Percentiles rank a stretch among this genome's conserved stretches.
Evolutionary conservation across 768 basidiomycete species (phyloP).

Genomic region (Suillus sp.): DNA sequence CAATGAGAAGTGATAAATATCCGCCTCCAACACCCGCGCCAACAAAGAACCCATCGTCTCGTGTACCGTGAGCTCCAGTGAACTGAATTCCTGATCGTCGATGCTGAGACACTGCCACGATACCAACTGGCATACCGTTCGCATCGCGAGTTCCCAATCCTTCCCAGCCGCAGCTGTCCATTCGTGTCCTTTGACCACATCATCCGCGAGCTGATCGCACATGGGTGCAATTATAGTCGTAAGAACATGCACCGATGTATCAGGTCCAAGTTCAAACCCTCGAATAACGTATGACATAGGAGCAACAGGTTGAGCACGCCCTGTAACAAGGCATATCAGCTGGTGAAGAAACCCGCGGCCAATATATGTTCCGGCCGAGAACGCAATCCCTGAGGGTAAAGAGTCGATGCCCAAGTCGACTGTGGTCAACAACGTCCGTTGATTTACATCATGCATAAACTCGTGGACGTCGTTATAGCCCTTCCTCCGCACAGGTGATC

Average conservation of each 20-base stretch:
- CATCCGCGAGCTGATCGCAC: conserved; percentile 45
- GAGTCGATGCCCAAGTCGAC: conserved; percentile 53
- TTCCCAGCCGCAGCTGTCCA: conserved; percentile 25
- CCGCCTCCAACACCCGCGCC: conserved; percentile 39
- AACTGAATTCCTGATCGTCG: conserved; percentile 34
- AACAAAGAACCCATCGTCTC: conserved; percentile 42
- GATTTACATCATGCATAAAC: conserved; percentile 5
- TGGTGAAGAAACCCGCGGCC: conserved; percentile 63
- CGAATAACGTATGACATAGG: conserved; percentile 37
- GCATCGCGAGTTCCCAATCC: conserved; percentile 45
- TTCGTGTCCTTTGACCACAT: conserved; percentile 37
- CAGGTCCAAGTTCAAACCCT: conserved; percentile 46
- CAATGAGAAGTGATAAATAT: conserved; percentile 40
- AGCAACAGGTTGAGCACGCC: conserved; percentile 25
- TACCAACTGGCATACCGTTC: conserved; percentile 44
- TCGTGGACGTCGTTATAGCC: conserved; percentile 9
- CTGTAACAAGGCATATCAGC: conserved; percentile 45
- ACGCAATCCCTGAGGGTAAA: conserved; percentile 54
- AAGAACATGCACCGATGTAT: conserved; percentile 48
- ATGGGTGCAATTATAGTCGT: conserved; percentile 46
- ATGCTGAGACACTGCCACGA: conserved; percentile 46
- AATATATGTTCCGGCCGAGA: conserved; percentile 54
- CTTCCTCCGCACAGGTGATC: conserved; percentile 10
- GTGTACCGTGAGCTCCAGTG: conserved; percentile 37
- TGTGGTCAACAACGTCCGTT: conserved; percentile 11